phyloP scores from a whole-genome alignment of 2,329 filamentous ascomycete species.

The Coniochaeta sp. region DNA sequence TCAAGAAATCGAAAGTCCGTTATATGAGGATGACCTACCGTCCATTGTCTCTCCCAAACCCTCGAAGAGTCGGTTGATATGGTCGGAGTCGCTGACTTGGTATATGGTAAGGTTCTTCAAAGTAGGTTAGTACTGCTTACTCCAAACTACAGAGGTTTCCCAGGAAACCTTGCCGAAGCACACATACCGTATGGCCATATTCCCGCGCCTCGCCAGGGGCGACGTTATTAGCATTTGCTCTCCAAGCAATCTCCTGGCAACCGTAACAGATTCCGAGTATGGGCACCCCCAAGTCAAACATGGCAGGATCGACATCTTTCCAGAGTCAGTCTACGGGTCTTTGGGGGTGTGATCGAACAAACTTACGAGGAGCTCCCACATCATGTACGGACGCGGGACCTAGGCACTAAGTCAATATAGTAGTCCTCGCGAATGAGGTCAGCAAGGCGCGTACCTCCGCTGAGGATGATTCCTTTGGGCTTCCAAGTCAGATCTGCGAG shows the following conservation, averaged over 20 bases:
- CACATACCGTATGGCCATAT: no score
- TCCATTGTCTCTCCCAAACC: slow-evolving; percentile 64
- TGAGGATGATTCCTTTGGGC: slow-evolving; percentile 77
- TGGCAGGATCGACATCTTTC: slow-evolving; percentile 63
- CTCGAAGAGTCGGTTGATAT: slow-evolving; percentile 73
- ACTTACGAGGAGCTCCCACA: slow-evolving; percentile 49
- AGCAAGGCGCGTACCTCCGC: slow-evolving; percentile 46
- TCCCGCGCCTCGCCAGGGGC: no score
- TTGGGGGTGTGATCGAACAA: background rate
- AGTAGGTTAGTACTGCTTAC: no score
- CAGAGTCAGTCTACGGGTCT: slow-evolving; percentile 5
- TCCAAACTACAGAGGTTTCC: no score
- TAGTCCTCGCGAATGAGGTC: no score
- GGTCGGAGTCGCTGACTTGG: slow-evolving; percentile 43
- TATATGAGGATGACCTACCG: background rate
- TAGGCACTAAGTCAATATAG: no score
- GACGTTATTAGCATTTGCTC: no score
- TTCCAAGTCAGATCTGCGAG: slow-evolving; percentile 67
- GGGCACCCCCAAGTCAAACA: slow-evolving; percentile 67
- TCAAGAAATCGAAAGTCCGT: background rate
- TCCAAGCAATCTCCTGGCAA: slow-evolving; percentile 6
- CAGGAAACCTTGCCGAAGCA: no score
- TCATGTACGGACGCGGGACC: slow-evolving; percentile 67
- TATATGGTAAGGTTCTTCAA: slow-evolving; percentile 57
- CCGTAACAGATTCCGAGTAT: slow-evolving; percentile 29